phyloP scores from a whole-genome alignment of 495 filamentous ascomycete genomes.

The Talaromyces nanjingensis region DNA sequence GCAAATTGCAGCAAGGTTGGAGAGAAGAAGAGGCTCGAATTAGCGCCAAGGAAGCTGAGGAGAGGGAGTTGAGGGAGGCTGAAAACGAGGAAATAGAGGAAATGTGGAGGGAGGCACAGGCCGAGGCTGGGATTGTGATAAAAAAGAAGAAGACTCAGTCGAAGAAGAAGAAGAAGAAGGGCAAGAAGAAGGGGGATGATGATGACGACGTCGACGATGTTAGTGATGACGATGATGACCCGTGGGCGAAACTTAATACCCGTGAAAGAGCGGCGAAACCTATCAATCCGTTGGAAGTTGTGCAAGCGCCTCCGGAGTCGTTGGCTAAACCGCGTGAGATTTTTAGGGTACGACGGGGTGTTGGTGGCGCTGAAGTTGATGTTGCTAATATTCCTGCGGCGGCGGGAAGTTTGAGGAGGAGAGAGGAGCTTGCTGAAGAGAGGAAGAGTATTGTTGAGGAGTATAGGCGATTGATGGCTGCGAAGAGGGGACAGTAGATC shows the following conservation, averaged over 20 bases:
- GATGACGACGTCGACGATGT: slow-evolving; percentile 30
- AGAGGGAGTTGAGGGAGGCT: slow-evolving; percentile 50
- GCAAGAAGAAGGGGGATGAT: slow-evolving; percentile 33
- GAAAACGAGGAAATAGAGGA: slow-evolving; percentile 43
- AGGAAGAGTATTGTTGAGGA: slow-evolving; percentile 71
- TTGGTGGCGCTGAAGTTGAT: slow-evolving; percentile 59
- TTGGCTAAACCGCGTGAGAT: slow-evolving; percentile 62
- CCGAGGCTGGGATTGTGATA: slow-evolving; percentile 42
- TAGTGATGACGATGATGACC: slow-evolving; percentile 57
- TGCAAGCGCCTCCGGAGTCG: slow-evolving; percentile 66
- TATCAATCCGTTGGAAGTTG: slow-evolving; percentile 66
- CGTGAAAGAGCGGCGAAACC: slow-evolving; percentile 48
- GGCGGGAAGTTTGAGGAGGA: slow-evolving; percentile 69
- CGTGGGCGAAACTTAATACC: slow-evolving; percentile 66
- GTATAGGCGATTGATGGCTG: slow-evolving; percentile 74
- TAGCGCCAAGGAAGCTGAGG: slow-evolving; percentile 58
- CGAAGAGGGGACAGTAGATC: slow-evolving; percentile 39
- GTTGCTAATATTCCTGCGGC: slow-evolving; percentile 68
- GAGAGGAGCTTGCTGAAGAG: slow-evolving; percentile 74
- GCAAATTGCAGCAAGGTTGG: slow-evolving; percentile 75
- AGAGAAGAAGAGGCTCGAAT: slow-evolving; percentile 62
- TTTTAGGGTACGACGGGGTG: slow-evolving; percentile 47
- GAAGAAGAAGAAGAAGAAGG: slow-evolving; percentile 26
- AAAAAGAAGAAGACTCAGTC: slow-evolving; percentile 39
- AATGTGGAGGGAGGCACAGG: slow-evolving; percentile 43